Evolutionary conservation across 2,329 filamentous ascomycete species (phyloP).

Genomic region (Monosporascus cannonballus): DNA sequence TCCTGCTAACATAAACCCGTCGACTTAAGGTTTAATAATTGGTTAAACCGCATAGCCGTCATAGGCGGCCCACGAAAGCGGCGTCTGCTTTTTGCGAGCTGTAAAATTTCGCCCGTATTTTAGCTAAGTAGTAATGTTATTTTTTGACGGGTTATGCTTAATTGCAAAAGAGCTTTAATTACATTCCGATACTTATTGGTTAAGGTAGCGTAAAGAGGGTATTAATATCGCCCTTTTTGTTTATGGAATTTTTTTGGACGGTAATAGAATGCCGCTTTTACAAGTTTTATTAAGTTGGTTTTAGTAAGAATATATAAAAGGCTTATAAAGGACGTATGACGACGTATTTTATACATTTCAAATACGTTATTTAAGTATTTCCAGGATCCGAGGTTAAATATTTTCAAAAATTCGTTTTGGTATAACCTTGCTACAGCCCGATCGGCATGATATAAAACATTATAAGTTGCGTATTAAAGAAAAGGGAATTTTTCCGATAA

Average conservation of each 20-base stretch:
- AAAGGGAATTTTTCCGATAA: slow-evolving; percentile 32
- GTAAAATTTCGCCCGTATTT: background rate
- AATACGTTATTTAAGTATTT: slow-evolving; percentile 25
- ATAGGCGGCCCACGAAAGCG: slow-evolving; percentile 12
- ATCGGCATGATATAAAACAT: slow-evolving; percentile 38
- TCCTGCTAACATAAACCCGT: too few relatives aligned
- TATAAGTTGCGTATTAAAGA: slow-evolving; percentile 36
- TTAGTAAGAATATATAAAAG: slow-evolving; percentile 32
- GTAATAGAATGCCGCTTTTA: background rate
- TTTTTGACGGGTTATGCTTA: too few relatives aligned
- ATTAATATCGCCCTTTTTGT: slow-evolving; percentile 1
- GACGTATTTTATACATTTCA: slow-evolving; percentile 17
- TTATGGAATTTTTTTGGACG: background rate
- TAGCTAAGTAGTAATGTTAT: background rate
- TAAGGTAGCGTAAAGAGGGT: slow-evolving; percentile 4
- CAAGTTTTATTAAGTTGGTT: slow-evolving; percentile 6
- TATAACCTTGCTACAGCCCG: slow-evolving; percentile 20
- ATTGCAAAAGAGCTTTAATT: background rate
- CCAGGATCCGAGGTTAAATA: slow-evolving; percentile 24
- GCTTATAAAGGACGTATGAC: slow-evolving; percentile 18
- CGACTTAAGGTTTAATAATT: too few relatives aligned
- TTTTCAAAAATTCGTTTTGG: slow-evolving; percentile 26
- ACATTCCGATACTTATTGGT: slow-evolving; percentile 7
- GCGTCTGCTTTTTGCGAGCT: background rate
- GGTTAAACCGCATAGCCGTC: too few relatives aligned